These are phyloP conservation scores for Scedosporium minutisporum DNA, from an alignment of 2,329 filamentous ascomycete genomes.

Conservation along the genomic window DNA sequence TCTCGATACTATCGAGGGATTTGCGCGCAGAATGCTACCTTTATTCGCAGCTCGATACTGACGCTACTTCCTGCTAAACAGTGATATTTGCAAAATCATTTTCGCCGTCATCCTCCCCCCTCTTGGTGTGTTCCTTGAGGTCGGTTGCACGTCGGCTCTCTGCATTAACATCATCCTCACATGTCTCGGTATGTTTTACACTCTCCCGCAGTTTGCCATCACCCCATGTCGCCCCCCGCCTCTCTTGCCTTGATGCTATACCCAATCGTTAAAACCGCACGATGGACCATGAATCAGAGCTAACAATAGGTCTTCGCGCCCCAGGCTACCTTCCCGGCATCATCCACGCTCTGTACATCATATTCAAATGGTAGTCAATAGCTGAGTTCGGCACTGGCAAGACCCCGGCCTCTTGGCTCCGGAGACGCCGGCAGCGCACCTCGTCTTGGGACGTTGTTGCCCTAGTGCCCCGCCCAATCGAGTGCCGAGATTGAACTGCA, in stretches of 20 bases:
- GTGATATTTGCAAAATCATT: conserved; percentile 60
- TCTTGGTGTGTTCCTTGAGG: conserved; percentile 89
- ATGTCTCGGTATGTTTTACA: conserved; percentile 44
- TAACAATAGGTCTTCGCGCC: not conserved
- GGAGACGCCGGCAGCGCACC: not conserved
- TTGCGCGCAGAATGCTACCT: no score
- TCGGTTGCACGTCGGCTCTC: conserved; percentile 76
- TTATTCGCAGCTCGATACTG: no score
- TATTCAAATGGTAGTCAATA: conserved; percentile 68
- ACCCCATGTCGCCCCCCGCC: not conserved
- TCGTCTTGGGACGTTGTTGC: not conserved
- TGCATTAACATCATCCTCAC: conserved; percentile 90
- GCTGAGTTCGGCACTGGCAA: not conserved
- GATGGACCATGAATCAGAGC: not conserved
- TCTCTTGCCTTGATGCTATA: not conserved
- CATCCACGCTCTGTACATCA: conserved; percentile 90
- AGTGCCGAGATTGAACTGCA: not conserved
- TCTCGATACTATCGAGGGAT: no score
- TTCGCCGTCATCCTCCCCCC: conserved; percentile 84
- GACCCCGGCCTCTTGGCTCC: not conserved
- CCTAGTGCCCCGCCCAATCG: not conserved
- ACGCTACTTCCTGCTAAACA: conserved; percentile 10
- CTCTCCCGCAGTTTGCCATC: not conserved
- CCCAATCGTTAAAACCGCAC: not conserved
- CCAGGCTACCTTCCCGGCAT: conserved; percentile 63